Conservation (phyloP, 345 rosid species). For the Cardamine chenopodiifolia region DNA sequence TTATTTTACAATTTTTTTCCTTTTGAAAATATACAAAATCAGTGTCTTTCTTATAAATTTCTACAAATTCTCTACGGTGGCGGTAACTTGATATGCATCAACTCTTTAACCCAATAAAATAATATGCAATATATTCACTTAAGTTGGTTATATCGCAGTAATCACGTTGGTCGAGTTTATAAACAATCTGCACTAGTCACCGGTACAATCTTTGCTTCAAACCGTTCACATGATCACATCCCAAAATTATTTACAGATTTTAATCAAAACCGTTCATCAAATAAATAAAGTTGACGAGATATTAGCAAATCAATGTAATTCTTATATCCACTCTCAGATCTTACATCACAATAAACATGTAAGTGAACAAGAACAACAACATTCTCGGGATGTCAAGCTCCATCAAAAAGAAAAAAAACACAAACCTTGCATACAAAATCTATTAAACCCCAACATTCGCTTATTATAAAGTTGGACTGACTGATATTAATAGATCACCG, state of each 20-base stretch:
- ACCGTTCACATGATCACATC: neutral
- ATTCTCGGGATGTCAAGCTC: constrained; percentile 3
- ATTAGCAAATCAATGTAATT: neutral
- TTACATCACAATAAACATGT: neutral
- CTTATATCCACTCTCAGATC: neutral
- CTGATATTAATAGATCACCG: neutral
- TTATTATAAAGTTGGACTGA: constrained; percentile 14
- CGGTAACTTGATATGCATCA: neutral
- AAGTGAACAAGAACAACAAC: constrained; percentile 12
- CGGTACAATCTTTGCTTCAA: neutral
- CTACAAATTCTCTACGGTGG: neutral
- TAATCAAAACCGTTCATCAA: neutral
- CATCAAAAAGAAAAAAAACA: neutral
- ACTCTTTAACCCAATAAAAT: neutral
- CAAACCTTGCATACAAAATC: neutral
- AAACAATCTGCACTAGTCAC: neutral
- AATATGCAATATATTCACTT: neutral
- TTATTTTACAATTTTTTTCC: neutral
- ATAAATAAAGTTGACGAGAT: neutral
- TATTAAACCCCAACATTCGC: neutral
- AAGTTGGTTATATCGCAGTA: neutral
- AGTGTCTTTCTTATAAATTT: no score
- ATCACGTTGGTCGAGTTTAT: neutral
- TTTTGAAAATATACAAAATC: no score
- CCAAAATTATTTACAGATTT: neutral